Evolutionary conservation across 345 rosid genomes (phyloP), one percentile per base, ranked within the genome.

Genomic region (Corchorus capsularis): DNA sequence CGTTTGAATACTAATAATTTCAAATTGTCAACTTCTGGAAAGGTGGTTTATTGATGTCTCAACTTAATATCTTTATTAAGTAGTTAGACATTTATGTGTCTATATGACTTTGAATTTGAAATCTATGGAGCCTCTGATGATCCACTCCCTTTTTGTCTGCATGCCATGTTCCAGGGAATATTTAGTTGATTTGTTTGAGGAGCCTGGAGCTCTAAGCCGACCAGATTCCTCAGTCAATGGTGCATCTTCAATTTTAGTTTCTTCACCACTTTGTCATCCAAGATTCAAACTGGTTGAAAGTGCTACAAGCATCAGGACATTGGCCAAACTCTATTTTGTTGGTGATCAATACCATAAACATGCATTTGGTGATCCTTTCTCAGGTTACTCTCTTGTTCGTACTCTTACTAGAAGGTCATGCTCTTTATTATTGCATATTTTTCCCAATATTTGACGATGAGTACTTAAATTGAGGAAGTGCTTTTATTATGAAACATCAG

Each of bases 211-310:
- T 66, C 71, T 87, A 73, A 76, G 82, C 66, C 85, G 73, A 73
- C 90, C 90, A 12, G 81, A 87, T 82, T 87, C 90, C 73, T 79
- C 79, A 71, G 83, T 85, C 71, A 85, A 85, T 77, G 80, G 86
- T 80, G 79, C 78, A 79, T 79, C 82, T 55, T 83, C 90, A 66
- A 80, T 83, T 60, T 72, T 81, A 77, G 77, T 87, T 80, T 87
- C 86, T 82, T 85, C 86, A 45, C 88, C 87, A 22, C 81, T 87
- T 69, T 85, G 86, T 78, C 85, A 82, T 82, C 90, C 88, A 54
- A 84, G 78, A 65, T 77, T 77, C 62, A 87, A 82, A 85, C 70
- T 77, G 63, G 77, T 79, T 63, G 81, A 82, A 74, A 75, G 67
- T 73, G 61, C 78, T 66, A 35, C 78, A 80, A 83, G 81, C 82